A percentile compares a stretch with the other conserved stretches of the same genome.
These are phyloP conservation scores for Apophysomyces sp. DNA, from an alignment of 371 early-diverging fungal genomes.

Conservation along the genomic window DNA sequence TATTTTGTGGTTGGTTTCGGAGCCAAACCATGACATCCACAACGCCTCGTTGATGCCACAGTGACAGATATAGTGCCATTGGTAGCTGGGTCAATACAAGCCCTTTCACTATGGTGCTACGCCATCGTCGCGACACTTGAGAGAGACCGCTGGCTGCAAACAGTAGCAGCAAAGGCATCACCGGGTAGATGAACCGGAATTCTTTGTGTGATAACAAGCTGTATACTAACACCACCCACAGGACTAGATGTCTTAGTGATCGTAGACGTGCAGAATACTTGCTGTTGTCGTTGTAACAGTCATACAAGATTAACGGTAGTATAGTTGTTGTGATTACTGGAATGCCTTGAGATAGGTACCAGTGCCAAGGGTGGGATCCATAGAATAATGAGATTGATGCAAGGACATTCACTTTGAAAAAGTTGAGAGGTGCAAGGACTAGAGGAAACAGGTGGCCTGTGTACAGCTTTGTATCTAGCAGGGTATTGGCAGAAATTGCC, in stretches of 20 bases:
- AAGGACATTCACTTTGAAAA: conserved; percentile 78
- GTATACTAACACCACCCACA: conserved; percentile 63
- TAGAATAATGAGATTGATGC: conserved; percentile 82
- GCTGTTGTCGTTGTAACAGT: conserved; percentile 14
- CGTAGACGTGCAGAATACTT: not conserved
- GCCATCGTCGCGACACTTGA: conserved; percentile 8
- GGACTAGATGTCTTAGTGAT: conserved; percentile 10
- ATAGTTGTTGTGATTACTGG: conserved; percentile 77
- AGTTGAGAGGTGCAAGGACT: conserved; percentile 72
- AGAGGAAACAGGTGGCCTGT: conserved; percentile 8
- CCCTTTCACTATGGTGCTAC: conserved; percentile 12
- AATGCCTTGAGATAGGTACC: conserved; percentile 83
- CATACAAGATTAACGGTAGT: conserved; percentile 55
- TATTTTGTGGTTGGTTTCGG: conserved; percentile 36
- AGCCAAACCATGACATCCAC: conserved; percentile 80
- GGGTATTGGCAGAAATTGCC: conserved; percentile 45
- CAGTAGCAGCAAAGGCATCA: conserved; percentile 75
- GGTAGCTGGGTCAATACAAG: conserved; percentile 65
- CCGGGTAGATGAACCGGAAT: conserved; percentile 86
- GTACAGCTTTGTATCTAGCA: conserved; percentile 58
- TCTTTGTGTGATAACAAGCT: conserved; percentile 89
- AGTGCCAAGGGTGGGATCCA: conserved; percentile 87
- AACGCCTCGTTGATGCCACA: conserved; percentile 91
- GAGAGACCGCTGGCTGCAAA: conserved; percentile 61
- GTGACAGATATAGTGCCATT: conserved; percentile 66